Evolutionary conservation across 305 asterid genomes (phyloP).

Genomic region (Solanum hybrid): DNA sequence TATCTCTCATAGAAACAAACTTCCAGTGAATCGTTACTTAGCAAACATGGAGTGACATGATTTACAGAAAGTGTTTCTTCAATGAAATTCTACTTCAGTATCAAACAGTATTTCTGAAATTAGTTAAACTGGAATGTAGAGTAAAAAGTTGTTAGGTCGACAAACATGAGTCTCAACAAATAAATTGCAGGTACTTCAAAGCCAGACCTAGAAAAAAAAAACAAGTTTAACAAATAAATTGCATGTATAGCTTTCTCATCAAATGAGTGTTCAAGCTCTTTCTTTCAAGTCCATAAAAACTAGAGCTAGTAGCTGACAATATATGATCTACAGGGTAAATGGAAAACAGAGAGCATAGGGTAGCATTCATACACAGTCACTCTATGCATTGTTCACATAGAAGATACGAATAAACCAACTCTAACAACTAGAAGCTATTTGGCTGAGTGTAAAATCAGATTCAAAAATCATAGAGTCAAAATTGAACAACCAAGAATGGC

Average conservation of each 20-base stretch:
- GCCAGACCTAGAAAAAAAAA: neutral
- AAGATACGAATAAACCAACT: neutral
- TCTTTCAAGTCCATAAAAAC: neutral
- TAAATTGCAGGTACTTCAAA: neutral
- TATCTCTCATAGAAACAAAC: neutral
- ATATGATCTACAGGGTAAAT: neutral
- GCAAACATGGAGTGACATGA: neutral
- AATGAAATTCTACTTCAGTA: neutral
- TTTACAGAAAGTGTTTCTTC: neutral
- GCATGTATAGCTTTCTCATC: neutral
- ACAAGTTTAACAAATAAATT: neutral
- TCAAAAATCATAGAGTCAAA: neutral
- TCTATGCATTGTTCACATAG: neutral
- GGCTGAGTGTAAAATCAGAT: neutral
- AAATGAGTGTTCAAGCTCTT: neutral
- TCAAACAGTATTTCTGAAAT: neutral
- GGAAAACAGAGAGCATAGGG: neutral
- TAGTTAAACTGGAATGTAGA: neutral
- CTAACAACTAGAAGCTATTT: neutral
- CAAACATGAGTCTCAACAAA: neutral
- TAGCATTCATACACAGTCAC: neutral
- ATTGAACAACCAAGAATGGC: neutral
- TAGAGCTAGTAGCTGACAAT: neutral
- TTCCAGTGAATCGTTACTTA: neutral
- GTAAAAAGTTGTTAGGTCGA: neutral